Evolutionary conservation across 2,329 filamentous ascomycete species (phyloP).

Genomic region (Hypoxylon sp.): DNA sequence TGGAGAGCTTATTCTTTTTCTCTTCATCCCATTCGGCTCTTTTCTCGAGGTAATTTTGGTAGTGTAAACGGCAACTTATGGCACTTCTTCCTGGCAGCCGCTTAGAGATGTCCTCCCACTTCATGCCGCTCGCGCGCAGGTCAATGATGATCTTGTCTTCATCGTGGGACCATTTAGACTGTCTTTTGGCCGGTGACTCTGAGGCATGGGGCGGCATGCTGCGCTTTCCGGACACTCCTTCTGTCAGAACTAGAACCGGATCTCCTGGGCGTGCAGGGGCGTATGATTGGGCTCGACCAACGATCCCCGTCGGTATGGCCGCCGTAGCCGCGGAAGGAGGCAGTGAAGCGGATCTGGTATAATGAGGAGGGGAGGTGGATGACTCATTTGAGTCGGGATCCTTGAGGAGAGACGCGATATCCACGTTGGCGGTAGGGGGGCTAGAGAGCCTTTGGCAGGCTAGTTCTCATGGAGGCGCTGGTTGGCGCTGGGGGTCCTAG

Average conservation of each 20-base stretch:
- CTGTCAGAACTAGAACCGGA: conserved; percentile 49
- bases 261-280: conserved; percentile 45
- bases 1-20: conserved; percentile 94
- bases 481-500: conserved; percentile 36
- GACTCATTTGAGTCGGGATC: conserved; percentile 79
- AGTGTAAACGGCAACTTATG: conserved; percentile 93
- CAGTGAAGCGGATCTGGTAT: conserved; percentile 54
- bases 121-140: conserved; percentile 90
- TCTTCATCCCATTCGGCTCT: conserved; percentile 97
- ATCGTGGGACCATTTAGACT: conserved; percentile 95
- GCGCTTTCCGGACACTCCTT: conserved; percentile 56
- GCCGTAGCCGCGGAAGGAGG: conserved; percentile 53
- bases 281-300: conserved; percentile 45
- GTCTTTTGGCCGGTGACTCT: conserved; percentile 86
- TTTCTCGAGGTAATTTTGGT: conserved; percentile 96
- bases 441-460: conserved; percentile 52
- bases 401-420: conserved; percentile 93
- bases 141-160: conserved; percentile 96
- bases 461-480: conserved; percentile 51
- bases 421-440: conserved; percentile 78
- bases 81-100: conserved; percentile 88
- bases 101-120: conserved; percentile 98
- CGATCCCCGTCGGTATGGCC: conserved; percentile 50
- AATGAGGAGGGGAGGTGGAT: conserved; percentile 60
- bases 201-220: conserved; percentile 65